These are phyloP conservation scores for Halenospora varia DNA, from an alignment of 495 filamentous ascomycete species.

Conservation along the genomic window DNA sequence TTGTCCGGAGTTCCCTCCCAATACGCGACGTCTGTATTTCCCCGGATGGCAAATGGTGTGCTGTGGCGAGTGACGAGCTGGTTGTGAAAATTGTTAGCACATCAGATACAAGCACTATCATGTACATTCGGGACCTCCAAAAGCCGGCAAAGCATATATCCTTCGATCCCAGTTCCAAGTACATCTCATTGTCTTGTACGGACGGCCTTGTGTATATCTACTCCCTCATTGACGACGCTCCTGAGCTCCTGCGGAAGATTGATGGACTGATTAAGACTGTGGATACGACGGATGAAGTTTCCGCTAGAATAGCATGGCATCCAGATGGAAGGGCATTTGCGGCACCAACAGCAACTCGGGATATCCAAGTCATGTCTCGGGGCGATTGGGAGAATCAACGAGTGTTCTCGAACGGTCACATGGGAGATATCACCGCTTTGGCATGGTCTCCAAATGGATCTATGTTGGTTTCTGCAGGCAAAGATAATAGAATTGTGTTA, in stretches of 20 bases:
- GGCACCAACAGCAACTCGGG: constrained; percentile 73
- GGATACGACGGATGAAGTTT: constrained; percentile 74
- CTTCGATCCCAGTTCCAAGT: constrained; percentile 77
- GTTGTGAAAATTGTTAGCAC: constrained; percentile 83
- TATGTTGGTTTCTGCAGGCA: constrained; percentile 74
- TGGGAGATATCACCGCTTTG: constrained; percentile 78
- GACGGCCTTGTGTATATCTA: constrained; percentile 89
- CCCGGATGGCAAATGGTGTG: constrained; percentile 79
- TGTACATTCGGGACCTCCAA: constrained; percentile 73
- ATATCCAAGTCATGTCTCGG: constrained; percentile 80
- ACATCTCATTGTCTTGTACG: constrained; percentile 76
- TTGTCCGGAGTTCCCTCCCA: constrained; percentile 77
- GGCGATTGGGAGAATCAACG: constrained; percentile 85
- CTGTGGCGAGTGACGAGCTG: constrained; percentile 95
- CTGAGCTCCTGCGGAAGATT: constrained; percentile 72
- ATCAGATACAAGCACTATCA: constrained; percentile 67
- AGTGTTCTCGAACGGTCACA: constrained; percentile 71
- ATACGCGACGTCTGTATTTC: constrained; percentile 83
- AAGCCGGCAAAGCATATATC: constrained; percentile 86
- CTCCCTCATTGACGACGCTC: constrained; percentile 74
- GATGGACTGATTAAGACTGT: constrained; percentile 79
- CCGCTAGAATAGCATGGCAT: constrained; percentile 80
- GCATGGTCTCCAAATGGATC: constrained; percentile 95
- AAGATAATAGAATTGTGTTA: constrained; percentile 76
- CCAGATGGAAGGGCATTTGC: constrained; percentile 93